phyloP scores from a whole-genome alignment of 164 flowering plant genomes.

The Kalanchoe fedtschenkoi region DNA sequence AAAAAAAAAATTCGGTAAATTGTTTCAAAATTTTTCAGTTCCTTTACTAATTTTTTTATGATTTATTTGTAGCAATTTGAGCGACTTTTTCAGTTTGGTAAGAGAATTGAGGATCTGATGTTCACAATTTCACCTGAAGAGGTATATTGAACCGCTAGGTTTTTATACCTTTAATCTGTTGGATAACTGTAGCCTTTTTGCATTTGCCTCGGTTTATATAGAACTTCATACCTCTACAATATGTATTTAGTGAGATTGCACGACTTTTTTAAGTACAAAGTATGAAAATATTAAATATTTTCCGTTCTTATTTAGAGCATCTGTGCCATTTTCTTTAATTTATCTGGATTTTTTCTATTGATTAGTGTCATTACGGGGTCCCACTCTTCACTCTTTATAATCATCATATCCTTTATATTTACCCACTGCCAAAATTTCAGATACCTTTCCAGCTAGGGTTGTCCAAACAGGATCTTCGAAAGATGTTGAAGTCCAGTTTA shows the following conservation, averaged over 20 bases:
- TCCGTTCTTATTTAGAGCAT: neutral
- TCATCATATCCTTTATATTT: neutral
- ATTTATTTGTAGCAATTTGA: slow-evolving; percentile 73
- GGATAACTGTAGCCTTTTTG: neutral
- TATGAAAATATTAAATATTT: neutral
- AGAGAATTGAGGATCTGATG: slow-evolving; percentile 84
- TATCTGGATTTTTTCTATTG: neutral
- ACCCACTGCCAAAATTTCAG: slow-evolving; percentile 29
- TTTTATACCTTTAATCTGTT: neutral
- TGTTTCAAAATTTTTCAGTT: neutral
- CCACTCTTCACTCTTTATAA: neutral
- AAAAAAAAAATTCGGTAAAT: too few relatives aligned
- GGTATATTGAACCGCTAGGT: slow-evolving; percentile 28
- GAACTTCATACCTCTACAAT: neutral
- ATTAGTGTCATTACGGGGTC: neutral
- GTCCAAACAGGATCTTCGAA: slow-evolving; percentile 82
- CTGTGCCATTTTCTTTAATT: too few relatives aligned
- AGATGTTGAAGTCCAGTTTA: slow-evolving; percentile 77
- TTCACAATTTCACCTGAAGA: slow-evolving; percentile 81
- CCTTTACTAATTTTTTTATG: neutral
- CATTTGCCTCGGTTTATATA: too few relatives aligned
- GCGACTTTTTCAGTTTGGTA: slow-evolving; percentile 80
- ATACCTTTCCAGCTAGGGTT: slow-evolving; percentile 93
- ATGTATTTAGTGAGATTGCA: neutral
- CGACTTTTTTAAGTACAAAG: neutral